Evolutionary conservation across 108 stramenopile genomes (phyloP), one percentile per base, ranked within the genome.

Genomic region (Conticribra weissflogii): DNA sequence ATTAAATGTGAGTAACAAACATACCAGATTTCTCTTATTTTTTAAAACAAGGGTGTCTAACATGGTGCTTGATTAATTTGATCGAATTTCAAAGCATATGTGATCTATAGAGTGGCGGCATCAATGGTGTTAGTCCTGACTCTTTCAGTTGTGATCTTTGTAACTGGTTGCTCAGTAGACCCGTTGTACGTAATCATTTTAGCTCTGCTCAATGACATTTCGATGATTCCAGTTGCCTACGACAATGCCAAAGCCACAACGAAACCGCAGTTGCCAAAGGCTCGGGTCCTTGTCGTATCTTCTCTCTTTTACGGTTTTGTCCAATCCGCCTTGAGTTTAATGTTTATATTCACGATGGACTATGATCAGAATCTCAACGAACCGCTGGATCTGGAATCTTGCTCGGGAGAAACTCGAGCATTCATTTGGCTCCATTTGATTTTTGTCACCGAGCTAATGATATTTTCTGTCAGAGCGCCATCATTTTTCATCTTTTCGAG

Each of bases 171-270:
- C 66, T 80, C 88, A 33, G 88, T 97, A 18, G 75, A 94, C 54
- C 79, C 88, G 22, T 67, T 97, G 21, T 54, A 84, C 33, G 63
- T 95, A 31, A 94, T 97, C 64, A 78, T 93, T 15, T 71, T 94
- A 61, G 92, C 96, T 4, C 63, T 95, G 18, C 66, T 96, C 22
- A 97, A 97, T 83, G 94, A 97, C 66, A 84, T 92, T 23, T 78
- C 68, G 4, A 89, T 86, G 86, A 90, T 96, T 58, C 86, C 92
- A 24, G 93, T 96, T 27, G 90, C 90, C 5, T 88, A 94, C 58
- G 95, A 96, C 77, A 83, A 90, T 65, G 89, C 87, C 33, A 41
- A 62, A n/a, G 89, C 91, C 9, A 85, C 86, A 4, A 65, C 72
- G 12, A 82, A 76, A 33, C 87, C 88, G 0, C 80, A 84, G 24